Base-by-base conservation (phyloP, 2,329 filamentous ascomycete genomes). In the Juglanconis sp. region DNA sequence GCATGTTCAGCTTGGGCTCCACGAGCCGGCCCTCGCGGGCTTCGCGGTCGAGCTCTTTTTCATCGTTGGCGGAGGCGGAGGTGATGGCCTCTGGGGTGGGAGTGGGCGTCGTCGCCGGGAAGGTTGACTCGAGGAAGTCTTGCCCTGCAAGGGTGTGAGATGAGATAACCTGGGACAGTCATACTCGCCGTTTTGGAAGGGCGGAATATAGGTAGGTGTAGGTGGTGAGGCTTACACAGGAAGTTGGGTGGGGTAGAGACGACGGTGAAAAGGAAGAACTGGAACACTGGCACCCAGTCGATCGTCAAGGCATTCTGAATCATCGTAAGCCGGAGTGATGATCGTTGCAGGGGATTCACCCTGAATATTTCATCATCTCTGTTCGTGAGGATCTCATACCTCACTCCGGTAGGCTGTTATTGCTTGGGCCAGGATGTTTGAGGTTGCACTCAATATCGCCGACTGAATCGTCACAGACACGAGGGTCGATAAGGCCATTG, bases 191-290 rank as follows among this genome's bases (percentile, higher is more conserved):
- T 13, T 13, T 30, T 11, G 35, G 50, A n/a, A 42, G 17, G 35
- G 13, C 13, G 35, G 24, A 9, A 38, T 0, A n/a, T 24, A 24
- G 24, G 13, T 24, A 53, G 30, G 35, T 32, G 42, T 8, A 13
- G 13, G 8, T 10, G 8, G n/a, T 13, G 40, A 38, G n/a, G 73
- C 76, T 67, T 72, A 86, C 92, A 96, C 68, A 91, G 71, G 70
- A 92, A 91, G 75, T 97, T 97, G 49, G 90, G 90, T 3, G 92
- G 92, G 46, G 87, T 89, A 73, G 82, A 88, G 61, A 96, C 70
- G 38, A 90, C 70, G 65, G 87, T 84, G 77, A 88, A 96, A 56
- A 91, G 69, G 55, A 90, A 76, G 74, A 96, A 96, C 71, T 92
- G 90, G 66, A 92, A 76, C 48, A 96, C 80, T 4, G 89, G 85